Percentiles rank a stretch among this genome's conserved stretches.
Evolutionary conservation across 2,329 filamentous ascomycete genomes (phyloP).

Genomic region (Penicillium hordei): DNA sequence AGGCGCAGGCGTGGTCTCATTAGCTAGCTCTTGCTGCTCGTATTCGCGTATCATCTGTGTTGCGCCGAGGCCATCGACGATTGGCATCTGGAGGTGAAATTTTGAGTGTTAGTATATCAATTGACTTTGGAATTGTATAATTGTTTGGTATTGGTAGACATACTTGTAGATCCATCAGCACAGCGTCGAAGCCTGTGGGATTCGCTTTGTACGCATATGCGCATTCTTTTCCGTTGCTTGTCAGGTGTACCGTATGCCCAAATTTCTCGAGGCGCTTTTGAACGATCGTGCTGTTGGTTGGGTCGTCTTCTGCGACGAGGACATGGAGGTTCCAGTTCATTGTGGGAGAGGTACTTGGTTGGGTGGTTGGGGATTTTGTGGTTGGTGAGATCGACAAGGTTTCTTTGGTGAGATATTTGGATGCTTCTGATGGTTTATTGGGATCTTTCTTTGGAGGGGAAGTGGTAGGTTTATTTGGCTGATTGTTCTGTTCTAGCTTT

Average conservation of each 20-base stretch:
- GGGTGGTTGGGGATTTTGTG: not conserved
- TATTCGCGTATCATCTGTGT: conserved; percentile 79
- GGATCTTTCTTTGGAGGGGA: not conserved
- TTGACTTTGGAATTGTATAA: not conserved
- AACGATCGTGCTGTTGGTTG: conserved; percentile 79
- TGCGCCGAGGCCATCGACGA: conserved; percentile 78
- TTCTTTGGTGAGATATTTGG: not conserved
- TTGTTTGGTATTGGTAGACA: conserved; percentile 24
- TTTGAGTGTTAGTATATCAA: not conserved
- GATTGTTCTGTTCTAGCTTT: not conserved
- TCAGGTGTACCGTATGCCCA: conserved; percentile 69
- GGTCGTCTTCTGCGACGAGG: conserved; percentile 83
- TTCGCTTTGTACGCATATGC: conserved; percentile 67
- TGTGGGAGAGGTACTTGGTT: not conserved
- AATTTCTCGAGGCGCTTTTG: conserved; percentile 75
- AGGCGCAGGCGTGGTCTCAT: not conserved
- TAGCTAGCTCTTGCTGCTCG: conserved; percentile 54
- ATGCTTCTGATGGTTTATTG: not conserved
- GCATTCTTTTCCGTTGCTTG: conserved; percentile 83
- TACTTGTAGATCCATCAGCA: conserved; percentile 93
- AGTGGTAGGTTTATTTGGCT: not conserved
- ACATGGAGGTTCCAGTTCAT: conserved; percentile 44
- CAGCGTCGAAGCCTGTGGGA: conserved; percentile 66
- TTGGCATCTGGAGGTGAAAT: conserved; percentile 69
- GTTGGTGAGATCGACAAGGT: not conserved